Evolutionary conservation across 345 rosid genomes (phyloP).

Genomic region (Iberis pinnata): DNA sequence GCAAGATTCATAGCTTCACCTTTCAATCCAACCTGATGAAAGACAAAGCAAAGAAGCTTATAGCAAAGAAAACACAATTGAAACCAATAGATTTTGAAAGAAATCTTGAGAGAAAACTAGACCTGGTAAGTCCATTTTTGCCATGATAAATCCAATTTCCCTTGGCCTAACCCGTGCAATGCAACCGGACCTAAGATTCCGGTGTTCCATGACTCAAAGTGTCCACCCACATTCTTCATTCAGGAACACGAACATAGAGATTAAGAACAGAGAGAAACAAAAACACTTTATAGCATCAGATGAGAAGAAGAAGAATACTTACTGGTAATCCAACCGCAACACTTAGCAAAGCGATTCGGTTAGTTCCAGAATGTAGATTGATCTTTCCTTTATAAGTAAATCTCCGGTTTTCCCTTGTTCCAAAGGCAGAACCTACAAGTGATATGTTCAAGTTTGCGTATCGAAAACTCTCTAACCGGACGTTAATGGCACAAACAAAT

Average conservation of each 20-base stretch:
- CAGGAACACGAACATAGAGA: neutral
- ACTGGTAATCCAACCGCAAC: conserved; percentile 96
- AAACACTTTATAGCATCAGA: neutral
- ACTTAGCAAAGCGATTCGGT: conserved; percentile 88
- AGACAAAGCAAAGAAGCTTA: too few species aligned
- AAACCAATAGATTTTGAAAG: too few species aligned
- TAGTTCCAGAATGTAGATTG: conserved; percentile 69
- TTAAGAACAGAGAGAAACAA: neutral
- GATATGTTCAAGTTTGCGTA: conserved; percentile 1
- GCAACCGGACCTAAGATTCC: conserved; percentile 98
- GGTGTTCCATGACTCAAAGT: conserved; percentile 86
- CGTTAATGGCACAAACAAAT: neutral
- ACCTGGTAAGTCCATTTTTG: conserved; percentile 99
- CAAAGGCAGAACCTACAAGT: conserved; percentile 73
- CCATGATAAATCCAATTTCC: conserved; percentile 86
- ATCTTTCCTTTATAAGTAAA: conserved; percentile 70
- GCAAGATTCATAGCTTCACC: conserved; percentile 91
- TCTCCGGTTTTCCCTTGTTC: conserved; percentile 72
- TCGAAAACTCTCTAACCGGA: conserved; percentile 8
- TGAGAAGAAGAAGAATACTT: conserved; percentile 28
- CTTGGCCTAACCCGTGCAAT: conserved; percentile 78
- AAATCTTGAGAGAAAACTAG: neutral
- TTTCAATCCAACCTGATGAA: conserved; percentile 81
- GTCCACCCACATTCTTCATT: conserved; percentile 94
- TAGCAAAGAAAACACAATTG: too few species aligned